Evolutionary conservation across 257 asterid genomes (phyloP).

Genomic region (Eucommia ulmoides): DNA sequence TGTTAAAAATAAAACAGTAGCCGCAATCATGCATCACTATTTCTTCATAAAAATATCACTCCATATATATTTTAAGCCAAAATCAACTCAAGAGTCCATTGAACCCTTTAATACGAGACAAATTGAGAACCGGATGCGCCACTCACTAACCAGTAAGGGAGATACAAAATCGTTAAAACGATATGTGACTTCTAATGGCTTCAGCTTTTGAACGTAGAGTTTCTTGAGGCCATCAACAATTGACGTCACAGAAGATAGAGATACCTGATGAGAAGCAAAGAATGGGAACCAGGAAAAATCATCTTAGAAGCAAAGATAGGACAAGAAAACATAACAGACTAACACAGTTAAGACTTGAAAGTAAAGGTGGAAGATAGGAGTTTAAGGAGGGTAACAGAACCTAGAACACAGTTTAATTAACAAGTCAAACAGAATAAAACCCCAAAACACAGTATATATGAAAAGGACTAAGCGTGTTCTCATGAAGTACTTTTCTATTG

Average conservation of each 20-base stretch:
- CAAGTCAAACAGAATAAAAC: no score
- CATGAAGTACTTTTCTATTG: no score
- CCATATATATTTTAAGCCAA: neutral
- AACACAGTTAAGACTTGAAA: no score
- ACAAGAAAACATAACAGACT: no score
- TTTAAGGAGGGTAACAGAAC: no score
- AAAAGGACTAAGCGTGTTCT: no score
- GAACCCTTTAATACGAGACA: neutral
- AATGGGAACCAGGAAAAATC: no score
- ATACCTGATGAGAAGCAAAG: conserved; percentile 30
- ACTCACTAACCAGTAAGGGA: conserved; percentile 61
- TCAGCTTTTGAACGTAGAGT: conserved; percentile 73
- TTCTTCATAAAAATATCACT: neutral
- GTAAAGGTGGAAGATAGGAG: no score
- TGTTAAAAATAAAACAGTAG: conserved; percentile 3
- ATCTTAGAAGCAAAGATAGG: no score
- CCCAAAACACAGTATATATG: no score
- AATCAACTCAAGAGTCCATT: neutral
- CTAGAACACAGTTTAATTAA: no score
- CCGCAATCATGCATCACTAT: neutral
- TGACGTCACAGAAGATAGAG: conserved; percentile 77
- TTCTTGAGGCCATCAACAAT: conserved; percentile 88
- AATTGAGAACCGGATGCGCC: conserved; percentile 7
- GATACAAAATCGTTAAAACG: conserved; percentile 83
- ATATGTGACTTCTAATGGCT: conserved; percentile 77